Evolutionary conservation across 768 basidiomycete genomes (phyloP).

Genomic region (Coprinellus micaceus): DNA sequence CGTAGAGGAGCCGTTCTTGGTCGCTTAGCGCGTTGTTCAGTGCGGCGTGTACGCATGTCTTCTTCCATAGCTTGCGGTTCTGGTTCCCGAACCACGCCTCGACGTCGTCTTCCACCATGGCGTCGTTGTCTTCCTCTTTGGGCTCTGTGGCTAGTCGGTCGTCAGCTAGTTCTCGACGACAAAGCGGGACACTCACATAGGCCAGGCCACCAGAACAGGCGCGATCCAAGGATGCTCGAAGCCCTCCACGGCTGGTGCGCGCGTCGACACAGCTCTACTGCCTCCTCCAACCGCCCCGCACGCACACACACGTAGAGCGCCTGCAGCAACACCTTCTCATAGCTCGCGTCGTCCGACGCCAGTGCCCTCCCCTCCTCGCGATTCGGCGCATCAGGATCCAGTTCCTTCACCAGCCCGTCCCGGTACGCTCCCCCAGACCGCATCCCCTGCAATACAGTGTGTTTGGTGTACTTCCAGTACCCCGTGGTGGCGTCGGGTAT

Average conservation of each 20-base stretch:
- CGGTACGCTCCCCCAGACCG: conserved; percentile 44
- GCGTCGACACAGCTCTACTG: conserved; percentile 74
- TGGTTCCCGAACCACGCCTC: conserved; percentile 70
- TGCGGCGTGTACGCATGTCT: conserved; percentile 75
- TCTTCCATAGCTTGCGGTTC: conserved; percentile 82
- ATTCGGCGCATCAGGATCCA: conserved; percentile 81
- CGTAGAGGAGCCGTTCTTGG: conserved; percentile 83
- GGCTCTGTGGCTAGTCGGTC: conserved; percentile 29
- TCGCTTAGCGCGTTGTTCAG: conserved; percentile 60
- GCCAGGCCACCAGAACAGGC: conserved; percentile 71
- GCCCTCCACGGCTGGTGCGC: conserved; percentile 92
- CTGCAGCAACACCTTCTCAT: conserved; percentile 74
- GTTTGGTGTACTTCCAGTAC: conserved; percentile 82
- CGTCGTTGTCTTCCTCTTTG: conserved; percentile 48
- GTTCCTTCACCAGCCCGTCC: conserved; percentile 54
- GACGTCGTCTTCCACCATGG: conserved; percentile 45
- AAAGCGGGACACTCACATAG: conserved; percentile 70
- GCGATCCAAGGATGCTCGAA: conserved; percentile 80
- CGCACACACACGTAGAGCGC: conserved; percentile 80
- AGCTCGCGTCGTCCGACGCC: conserved; percentile 79
- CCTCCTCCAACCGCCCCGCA: conserved; percentile 81
- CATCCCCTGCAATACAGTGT: conserved; percentile 62
- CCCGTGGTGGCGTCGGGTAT: conserved; percentile 73
- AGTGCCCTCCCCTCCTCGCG: conserved; percentile 55
- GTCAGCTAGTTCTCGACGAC: no score